Evolutionary conservation across 176 grass and related monocot species (phyloP).

Genomic region (Juncus effusus): DNA sequence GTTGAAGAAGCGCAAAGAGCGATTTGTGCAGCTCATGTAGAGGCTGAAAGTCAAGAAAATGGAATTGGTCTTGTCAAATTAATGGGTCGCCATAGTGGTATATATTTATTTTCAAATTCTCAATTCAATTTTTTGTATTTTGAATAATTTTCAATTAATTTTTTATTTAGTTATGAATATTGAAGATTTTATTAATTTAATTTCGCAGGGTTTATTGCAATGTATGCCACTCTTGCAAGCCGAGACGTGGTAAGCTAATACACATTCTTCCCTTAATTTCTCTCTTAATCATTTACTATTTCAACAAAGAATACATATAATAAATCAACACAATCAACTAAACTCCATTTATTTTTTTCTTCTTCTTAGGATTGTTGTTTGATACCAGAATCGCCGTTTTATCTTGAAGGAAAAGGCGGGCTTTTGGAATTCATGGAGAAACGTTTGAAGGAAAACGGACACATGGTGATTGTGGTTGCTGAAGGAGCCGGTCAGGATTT

Average conservation of each 20-base stretch:
- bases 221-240: slow-evolving; percentile 98
- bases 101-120: slow-evolving; percentile 9
- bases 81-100: slow-evolving; percentile 97
- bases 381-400: slow-evolving; percentile 94
- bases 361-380: slow-evolving; percentile 83
- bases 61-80: slow-evolving; percentile 93
- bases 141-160: slow-evolving; percentile 13
- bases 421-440: slow-evolving; percentile 79
- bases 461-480: slow-evolving; percentile 95
- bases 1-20: slow-evolving; percentile 93
- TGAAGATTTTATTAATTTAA: not conserved
- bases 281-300: not conserved
- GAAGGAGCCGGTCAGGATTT: slow-evolving; percentile 92
- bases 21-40: slow-evolving; percentile 91
- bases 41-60: slow-evolving; percentile 87
- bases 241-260: slow-evolving; percentile 81
- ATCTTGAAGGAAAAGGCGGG: slow-evolving; percentile 85
- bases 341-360: not conserved
- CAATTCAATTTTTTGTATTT: not conserved
- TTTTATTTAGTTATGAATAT: not conserved
- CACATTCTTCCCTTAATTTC: not conserved
- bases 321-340: too few relatives aligned
- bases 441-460: slow-evolving; percentile 83
- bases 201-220: slow-evolving; percentile 84
- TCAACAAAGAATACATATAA: too few relatives aligned